A percentile compares a stretch with the other conserved stretches of the same genome.
Conservation (phyloP, 306 rosid genomes). For the Castanopsis chinensis region DNA sequence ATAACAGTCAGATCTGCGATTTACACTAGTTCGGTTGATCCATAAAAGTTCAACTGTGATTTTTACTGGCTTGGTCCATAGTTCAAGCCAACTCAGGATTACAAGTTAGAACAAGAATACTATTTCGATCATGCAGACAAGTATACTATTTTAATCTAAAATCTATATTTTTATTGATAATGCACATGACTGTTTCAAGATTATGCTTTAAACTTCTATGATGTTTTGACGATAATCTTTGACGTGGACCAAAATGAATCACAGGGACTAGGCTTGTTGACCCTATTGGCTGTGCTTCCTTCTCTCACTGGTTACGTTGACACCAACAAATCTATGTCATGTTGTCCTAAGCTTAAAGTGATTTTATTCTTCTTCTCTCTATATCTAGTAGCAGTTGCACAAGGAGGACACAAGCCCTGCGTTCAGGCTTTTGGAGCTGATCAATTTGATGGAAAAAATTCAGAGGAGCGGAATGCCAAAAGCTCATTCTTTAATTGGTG, state of each 20-base stretch:
- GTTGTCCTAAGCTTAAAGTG: conserved; percentile 25
- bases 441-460: conserved; percentile 49
- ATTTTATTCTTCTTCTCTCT: conserved; percentile 41
- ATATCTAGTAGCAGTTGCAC: conserved; percentile 44
- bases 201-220: not conserved
- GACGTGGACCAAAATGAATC: not conserved
- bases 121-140: too few relatives aligned
- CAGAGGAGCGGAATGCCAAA: conserved; percentile 43
- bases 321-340: not conserved
- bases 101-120: too few relatives aligned
- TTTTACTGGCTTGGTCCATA: too few relatives aligned
- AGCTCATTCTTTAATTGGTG: conserved; percentile 67
- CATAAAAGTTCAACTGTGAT: too few relatives aligned
- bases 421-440: conserved; percentile 59
- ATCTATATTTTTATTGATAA: too few relatives aligned
- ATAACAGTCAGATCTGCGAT: too few relatives aligned
- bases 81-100: too few relatives aligned
- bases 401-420: conserved; percentile 60
- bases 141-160: too few relatives aligned
- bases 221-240: not conserved
- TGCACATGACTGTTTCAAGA: too few relatives aligned
- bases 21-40: too few relatives aligned
- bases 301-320: conserved; percentile 21
- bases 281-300: conserved; percentile 34
- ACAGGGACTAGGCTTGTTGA: conserved; percentile 45